Conservation (phyloP, 306 rosid genomes). For the Albizia julibrissin region DNA sequence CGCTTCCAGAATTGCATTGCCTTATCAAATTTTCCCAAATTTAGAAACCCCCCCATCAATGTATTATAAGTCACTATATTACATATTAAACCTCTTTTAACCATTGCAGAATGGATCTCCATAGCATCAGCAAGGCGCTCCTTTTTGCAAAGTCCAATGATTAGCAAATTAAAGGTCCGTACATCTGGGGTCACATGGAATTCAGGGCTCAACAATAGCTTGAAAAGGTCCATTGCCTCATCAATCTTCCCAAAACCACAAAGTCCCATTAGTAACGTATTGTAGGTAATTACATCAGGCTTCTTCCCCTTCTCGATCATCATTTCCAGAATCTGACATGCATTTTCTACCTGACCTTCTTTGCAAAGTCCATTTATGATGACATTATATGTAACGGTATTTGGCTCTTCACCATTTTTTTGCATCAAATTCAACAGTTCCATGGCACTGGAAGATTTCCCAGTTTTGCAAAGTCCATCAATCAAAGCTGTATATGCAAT, state of each 20-base stretch:
- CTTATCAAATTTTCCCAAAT: slow-evolving; percentile 42
- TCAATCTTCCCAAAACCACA: slow-evolving; percentile 53
- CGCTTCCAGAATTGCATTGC: slow-evolving; percentile 61
- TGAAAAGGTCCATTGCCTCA: slow-evolving; percentile 67
- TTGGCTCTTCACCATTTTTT: slow-evolving; percentile 63
- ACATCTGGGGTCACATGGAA: slow-evolving; percentile 57
- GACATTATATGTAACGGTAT: slow-evolving; percentile 61
- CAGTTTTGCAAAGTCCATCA: slow-evolving; percentile 76
- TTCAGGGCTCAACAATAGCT: slow-evolving; percentile 44
- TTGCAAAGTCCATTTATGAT: slow-evolving; percentile 76
- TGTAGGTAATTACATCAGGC: slow-evolving; percentile 75
- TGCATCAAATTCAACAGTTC: slow-evolving; percentile 63
- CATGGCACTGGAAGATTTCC: slow-evolving; percentile 55
- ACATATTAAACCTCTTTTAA: slow-evolving; percentile 51
- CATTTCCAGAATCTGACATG: slow-evolving; percentile 50
- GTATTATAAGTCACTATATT: slow-evolving; percentile 56
- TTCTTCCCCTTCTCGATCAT: slow-evolving; percentile 69
- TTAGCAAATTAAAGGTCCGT: slow-evolving; percentile 50
- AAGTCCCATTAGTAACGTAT: slow-evolving; percentile 62
- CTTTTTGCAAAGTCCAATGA: slow-evolving; percentile 70
- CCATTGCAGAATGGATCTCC: slow-evolving; percentile 59
- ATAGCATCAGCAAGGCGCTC: slow-evolving; percentile 48
- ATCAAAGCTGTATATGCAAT: slow-evolving; percentile 61
- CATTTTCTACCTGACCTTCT: slow-evolving; percentile 64
- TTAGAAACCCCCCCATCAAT: slow-evolving; percentile 65